Evolutionary conservation across 768 basidiomycete genomes (phyloP), one percentile per base, ranked within the genome.

Genomic region (Coprinellus aureogranulatus): DNA sequence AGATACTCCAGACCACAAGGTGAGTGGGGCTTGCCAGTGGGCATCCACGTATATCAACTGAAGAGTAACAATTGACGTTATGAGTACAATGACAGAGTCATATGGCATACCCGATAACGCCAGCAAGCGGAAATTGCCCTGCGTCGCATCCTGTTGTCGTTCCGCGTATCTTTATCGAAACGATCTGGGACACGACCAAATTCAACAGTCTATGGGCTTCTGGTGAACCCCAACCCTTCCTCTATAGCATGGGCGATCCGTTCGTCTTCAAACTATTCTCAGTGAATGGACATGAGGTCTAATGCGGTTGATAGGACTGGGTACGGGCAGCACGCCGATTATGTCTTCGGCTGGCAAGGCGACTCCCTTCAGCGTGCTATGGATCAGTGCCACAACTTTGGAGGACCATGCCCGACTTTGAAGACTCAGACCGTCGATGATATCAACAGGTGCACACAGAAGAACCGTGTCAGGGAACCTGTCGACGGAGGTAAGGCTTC

Each of bases 371-470:
- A 56, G 34, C 55, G 55, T 10, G 55, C 55, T 10, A 56, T 56
- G 55, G 55, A 56, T 27, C 31, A 31, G 26, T 56, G 55, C 55
- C 28, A 20, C 8, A 14, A 34, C 18, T 49, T 48, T n/a, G 55
- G 45, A 20, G 55, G 45, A 22, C 37, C 81, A 69, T 58, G 75
- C 63, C 2, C 64, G 63, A 2, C 25, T 62, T 4, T 72, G 55
- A 12, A 88, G 72, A 1, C 76, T 75, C 39, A 94, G 70, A 5
- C 76, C 77, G 63, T 87, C 82, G 55, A 48, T 4, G 30, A 18
- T 6, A 56, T 56, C 34, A 56, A 56, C 27, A 25, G 26, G 31
- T 56, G 55, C 34, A 41, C 37, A 10, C 55, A 56, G 55, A 56
- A 56, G 34, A 40, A 34, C 22, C 46, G 55, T 46, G 47, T 56